Percentiles rank a stretch among this genome's conserved stretches.
These are phyloP conservation scores for Yarrowia sp. DNA, from an alignment of 805 yeast species.

Conservation along the genomic window DNA sequence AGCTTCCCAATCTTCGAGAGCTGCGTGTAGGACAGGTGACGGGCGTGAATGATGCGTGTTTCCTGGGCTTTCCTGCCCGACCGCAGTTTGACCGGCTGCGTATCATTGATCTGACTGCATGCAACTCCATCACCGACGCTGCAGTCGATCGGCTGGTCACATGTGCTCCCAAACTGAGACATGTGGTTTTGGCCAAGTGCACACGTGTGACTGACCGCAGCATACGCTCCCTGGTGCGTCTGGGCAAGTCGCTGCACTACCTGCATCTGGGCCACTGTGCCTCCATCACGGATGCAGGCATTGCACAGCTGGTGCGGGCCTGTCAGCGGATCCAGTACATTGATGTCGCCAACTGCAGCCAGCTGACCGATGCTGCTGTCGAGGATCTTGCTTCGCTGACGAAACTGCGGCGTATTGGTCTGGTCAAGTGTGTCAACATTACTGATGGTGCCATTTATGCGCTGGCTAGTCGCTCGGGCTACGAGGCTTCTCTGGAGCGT, in stretches of 20 bases:
- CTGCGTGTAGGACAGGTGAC: slow-evolving; percentile 73
- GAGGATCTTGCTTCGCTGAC: slow-evolving; percentile 73
- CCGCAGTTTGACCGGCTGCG: slow-evolving; percentile 60
- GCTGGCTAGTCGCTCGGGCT: slow-evolving; percentile 60
- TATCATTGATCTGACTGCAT: slow-evolving; percentile 79
- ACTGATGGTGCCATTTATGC: slow-evolving; percentile 75
- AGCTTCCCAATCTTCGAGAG: slow-evolving; percentile 73
- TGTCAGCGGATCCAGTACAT: slow-evolving; percentile 88
- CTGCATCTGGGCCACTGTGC: slow-evolving; percentile 93
- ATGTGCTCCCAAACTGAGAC: slow-evolving; percentile 80
- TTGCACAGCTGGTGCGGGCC: slow-evolving; percentile 62
- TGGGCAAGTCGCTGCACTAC: slow-evolving; percentile 80
- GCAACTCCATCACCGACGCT: slow-evolving; percentile 74
- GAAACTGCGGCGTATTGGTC: slow-evolving; percentile 81
- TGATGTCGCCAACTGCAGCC: slow-evolving; percentile 91
- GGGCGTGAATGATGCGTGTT: slow-evolving; percentile 64
- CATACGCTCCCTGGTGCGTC: slow-evolving; percentile 60
- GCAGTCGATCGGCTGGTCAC: slow-evolving; percentile 67
- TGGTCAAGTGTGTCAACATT: slow-evolving; percentile 85
- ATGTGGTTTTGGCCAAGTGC: slow-evolving; percentile 87
- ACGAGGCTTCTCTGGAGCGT: slow-evolving; percentile 81
- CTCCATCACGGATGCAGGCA: slow-evolving; percentile 85
- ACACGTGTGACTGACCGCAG: slow-evolving; percentile 79
- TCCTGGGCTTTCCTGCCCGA: slow-evolving; percentile 50
- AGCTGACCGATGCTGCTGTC: slow-evolving; percentile 78